A percentile compares a stretch with the other conserved stretches of the same genome.
phyloP scores from a whole-genome alignment of 1,139 yeast genomes.

The Pichia sp. region DNA sequence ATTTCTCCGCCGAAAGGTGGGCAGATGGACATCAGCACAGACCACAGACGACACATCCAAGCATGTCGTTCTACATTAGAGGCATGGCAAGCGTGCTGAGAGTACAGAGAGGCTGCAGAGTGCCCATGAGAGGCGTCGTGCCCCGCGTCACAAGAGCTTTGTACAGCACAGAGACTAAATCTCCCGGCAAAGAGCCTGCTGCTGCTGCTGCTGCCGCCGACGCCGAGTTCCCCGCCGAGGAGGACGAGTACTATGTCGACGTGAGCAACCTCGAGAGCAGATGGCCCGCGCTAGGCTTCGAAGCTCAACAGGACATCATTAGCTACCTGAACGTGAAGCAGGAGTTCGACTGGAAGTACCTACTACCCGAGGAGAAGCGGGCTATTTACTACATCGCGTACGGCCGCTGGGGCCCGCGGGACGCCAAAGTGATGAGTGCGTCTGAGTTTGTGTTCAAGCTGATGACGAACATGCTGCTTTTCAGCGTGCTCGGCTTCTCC shows the following conservation, averaged over 20 bases:
- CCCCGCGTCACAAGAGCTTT: too few relatives aligned
- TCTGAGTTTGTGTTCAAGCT: constrained; percentile 33
- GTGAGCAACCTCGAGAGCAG: constrained; percentile 44
- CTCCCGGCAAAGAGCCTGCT: background rate
- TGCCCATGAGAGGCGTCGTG: too few relatives aligned
- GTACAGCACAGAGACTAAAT: background rate
- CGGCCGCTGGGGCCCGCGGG: constrained; percentile 62
- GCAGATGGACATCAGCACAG: too few relatives aligned
- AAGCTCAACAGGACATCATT: constrained; percentile 56
- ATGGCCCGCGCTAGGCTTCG: constrained; percentile 55
- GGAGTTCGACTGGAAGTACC: constrained; percentile 56
- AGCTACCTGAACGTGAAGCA: constrained; percentile 55
- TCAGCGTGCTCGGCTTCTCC: constrained; percentile 33
- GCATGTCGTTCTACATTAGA: too few relatives aligned
- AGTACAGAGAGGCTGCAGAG: too few relatives aligned
- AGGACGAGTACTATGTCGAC: constrained; percentile 35
- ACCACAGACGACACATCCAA: too few relatives aligned
- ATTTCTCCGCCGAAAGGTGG: too few relatives aligned
- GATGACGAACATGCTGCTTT: constrained; percentile 31
- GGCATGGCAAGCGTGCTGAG: too few relatives aligned
- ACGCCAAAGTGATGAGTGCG: constrained; percentile 23
- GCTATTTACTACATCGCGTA: constrained; percentile 58
- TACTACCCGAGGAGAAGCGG: constrained; percentile 50
- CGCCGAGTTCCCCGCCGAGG: constrained; percentile 22
- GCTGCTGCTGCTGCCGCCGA: constrained; percentile 1